These are phyloP conservation scores for Trichoderma breve DNA, from an alignment of 2,329 filamentous ascomycete genomes.

Conservation along the genomic window DNA sequence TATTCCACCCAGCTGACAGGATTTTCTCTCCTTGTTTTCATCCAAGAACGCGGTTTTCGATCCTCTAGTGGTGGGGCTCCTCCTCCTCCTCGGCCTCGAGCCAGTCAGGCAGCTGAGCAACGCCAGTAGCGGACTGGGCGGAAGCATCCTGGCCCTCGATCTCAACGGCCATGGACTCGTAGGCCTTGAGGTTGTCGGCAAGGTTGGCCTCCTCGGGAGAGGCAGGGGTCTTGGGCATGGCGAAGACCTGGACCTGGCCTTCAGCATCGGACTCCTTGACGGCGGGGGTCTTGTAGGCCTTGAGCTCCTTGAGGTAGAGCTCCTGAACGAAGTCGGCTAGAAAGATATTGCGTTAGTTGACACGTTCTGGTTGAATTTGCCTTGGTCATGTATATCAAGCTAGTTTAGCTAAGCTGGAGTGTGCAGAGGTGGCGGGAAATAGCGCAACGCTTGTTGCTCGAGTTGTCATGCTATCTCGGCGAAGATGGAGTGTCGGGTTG, in stretches of 20 bases:
- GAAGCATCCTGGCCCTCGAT: constrained; percentile 79
- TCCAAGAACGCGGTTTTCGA: not conserved
- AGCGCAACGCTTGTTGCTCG: constrained; percentile 14
- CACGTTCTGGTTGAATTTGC: not conserved
- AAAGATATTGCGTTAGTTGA: constrained; percentile 27
- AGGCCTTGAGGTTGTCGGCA: constrained; percentile 85
- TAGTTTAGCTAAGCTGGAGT: constrained; percentile 4
- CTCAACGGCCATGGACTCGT: constrained; percentile 92
- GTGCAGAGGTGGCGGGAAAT: not conserved
- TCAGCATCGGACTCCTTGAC: constrained; percentile 85
- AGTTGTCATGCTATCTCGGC: not conserved
- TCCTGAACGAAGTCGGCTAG: constrained; percentile 96
- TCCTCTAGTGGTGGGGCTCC: constrained; percentile 46
- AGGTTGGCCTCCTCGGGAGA: constrained; percentile 95
- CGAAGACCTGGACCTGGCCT: constrained; percentile 88
- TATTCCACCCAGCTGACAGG: not conserved
- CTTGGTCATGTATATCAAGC: not conserved
- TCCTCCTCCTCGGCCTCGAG: constrained; percentile 75
- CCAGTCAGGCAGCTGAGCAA: constrained; percentile 66
- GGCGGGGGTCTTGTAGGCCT: constrained; percentile 84
- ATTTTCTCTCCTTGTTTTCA: not conserved
- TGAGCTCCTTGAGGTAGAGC: constrained; percentile 94
- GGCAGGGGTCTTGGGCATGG: constrained; percentile 72
- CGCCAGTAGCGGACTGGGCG: constrained; percentile 56
- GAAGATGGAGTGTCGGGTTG: not conserved